Evolutionary conservation across 1,284 basidiomycete species (phyloP).

Genomic region (Marasmius oreades): DNA sequence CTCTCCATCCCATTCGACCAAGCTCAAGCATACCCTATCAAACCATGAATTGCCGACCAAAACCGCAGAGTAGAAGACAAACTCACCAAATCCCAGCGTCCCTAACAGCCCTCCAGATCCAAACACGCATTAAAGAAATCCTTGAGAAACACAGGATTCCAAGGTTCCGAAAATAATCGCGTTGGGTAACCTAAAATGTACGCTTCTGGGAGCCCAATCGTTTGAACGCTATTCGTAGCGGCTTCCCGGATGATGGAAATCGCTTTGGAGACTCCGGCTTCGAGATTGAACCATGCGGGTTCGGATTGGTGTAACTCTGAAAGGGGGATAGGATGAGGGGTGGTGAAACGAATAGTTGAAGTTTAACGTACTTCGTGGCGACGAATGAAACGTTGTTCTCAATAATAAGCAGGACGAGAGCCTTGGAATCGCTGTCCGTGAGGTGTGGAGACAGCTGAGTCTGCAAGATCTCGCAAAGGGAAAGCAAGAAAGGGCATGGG

Average conservation of each 20-base stretch:
- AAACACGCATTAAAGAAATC: slow-evolving; percentile 15
- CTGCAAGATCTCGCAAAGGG: too few species aligned
- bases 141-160: slow-evolving; percentile 11
- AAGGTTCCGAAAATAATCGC: slow-evolving; percentile 16
- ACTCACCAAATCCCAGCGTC: slow-evolving; percentile 16
- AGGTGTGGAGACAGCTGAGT: too few species aligned
- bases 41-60: not conserved
- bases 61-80: not conserved
- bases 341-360: too few species aligned
- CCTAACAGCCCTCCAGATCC: slow-evolving; percentile 9
- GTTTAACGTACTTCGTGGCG: too few species aligned
- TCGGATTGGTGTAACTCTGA: slow-evolving; percentile 20
- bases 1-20: slow-evolving; percentile 14
- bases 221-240: slow-evolving; percentile 18
- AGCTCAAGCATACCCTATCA: slow-evolving; percentile 18
- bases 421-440: too few species aligned
- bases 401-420: too few species aligned
- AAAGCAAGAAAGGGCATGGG: too few species aligned
- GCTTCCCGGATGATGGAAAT: slow-evolving; percentile 17
- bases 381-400: too few species aligned
- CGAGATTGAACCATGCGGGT: slow-evolving; percentile 20
- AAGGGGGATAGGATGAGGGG: not conserved
- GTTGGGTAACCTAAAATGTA: slow-evolving; percentile 20
- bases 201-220: slow-evolving; percentile 20
- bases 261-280: slow-evolving; percentile 16